phyloP scores from a whole-genome alignment of 306 rosid genomes.

The Lathyrus aphaca region DNA sequence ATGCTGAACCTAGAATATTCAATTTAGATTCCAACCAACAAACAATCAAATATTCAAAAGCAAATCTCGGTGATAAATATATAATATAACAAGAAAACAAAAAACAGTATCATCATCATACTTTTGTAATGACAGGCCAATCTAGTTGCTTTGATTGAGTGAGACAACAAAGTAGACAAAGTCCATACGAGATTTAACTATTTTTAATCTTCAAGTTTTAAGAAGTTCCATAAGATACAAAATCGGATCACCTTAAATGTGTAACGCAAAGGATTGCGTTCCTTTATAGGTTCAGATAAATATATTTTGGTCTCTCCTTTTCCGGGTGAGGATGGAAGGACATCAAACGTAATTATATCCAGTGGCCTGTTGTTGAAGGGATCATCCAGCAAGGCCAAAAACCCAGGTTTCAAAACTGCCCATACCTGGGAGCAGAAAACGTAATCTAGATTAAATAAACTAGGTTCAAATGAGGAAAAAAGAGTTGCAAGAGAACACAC shows the following conservation, averaged over 20 bases:
- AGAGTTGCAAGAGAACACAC: slow-evolving; percentile 27
- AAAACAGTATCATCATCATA: slow-evolving; percentile 4
- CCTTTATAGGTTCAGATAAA: slow-evolving; percentile 81
- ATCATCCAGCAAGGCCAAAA: slow-evolving; percentile 89
- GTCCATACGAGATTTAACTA: slow-evolving; percentile 8
- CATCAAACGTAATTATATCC: slow-evolving; percentile 85
- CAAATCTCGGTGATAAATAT: slow-evolving; percentile 6
- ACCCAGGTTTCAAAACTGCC: slow-evolving; percentile 97
- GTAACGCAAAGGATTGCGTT: slow-evolving; percentile 79
- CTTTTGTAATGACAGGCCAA: slow-evolving; percentile 23
- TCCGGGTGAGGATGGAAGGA: slow-evolving; percentile 78
- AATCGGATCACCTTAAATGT: slow-evolving; percentile 65
- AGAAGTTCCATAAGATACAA: slow-evolving; percentile 14
- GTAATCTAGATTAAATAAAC: slow-evolving; percentile 30
- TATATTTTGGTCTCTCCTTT: slow-evolving; percentile 62
- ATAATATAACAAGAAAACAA: neutral
- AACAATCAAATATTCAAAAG: slow-evolving; percentile 17
- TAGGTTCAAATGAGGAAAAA: slow-evolving; percentile 31
- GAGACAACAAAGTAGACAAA: slow-evolving; percentile 12
- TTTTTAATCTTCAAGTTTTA: slow-evolving; percentile 14
- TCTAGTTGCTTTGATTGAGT: slow-evolving; percentile 28
- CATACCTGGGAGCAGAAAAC: slow-evolving; percentile 68
- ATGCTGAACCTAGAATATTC: slow-evolving; percentile 25
- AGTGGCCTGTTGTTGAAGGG: slow-evolving; percentile 77
- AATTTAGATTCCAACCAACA: slow-evolving; percentile 26